Percentiles rank a stretch among this genome's conserved stretches.
These are phyloP conservation scores for Wickerhamomyces queroliae DNA, from an alignment of 805 yeast genomes.

Conservation along the genomic window DNA sequence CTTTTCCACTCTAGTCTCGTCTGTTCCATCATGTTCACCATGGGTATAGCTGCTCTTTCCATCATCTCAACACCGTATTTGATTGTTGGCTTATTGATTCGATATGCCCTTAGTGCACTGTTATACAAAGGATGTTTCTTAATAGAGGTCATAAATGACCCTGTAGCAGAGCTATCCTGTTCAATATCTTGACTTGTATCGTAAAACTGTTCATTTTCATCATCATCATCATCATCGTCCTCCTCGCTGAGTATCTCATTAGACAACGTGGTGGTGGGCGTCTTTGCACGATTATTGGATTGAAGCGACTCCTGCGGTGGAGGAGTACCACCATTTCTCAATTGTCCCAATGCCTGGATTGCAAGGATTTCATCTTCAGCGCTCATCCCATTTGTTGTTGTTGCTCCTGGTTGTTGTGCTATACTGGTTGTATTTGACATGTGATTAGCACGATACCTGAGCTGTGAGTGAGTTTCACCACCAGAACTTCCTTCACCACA, in stretches of 20 bases:
- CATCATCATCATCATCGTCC: constrained; percentile 9
- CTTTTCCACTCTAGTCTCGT: constrained; percentile 27
- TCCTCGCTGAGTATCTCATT: constrained; percentile 1
- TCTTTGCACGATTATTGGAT: constrained; percentile 5
- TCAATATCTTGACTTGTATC: constrained; percentile 18
- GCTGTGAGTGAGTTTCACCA: too few relatives aligned
- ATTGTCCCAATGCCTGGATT: constrained; percentile 19
- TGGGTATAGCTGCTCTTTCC: constrained; percentile 49
- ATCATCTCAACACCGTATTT: constrained; percentile 58
- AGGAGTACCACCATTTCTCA: constrained; percentile 17
- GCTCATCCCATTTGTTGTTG: constrained; percentile 1
- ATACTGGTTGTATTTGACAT: too few relatives aligned
- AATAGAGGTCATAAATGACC: neutral
- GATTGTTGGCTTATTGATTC: constrained; percentile 38
- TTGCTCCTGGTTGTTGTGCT: neutral
- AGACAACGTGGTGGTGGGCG: too few relatives aligned
- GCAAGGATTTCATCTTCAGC: constrained; percentile 15
- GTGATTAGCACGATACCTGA: too few relatives aligned
- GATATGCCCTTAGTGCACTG: constrained; percentile 24
- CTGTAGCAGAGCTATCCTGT: too few relatives aligned
- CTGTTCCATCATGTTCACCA: constrained; percentile 42
- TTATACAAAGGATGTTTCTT: constrained; percentile 4
- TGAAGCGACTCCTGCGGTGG: constrained; percentile 5
- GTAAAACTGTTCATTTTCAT: constrained; percentile 39
- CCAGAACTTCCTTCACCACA: too few relatives aligned